Conservation (phyloP, 345 rosid genomes). For the Dovyalis caffra region DNA sequence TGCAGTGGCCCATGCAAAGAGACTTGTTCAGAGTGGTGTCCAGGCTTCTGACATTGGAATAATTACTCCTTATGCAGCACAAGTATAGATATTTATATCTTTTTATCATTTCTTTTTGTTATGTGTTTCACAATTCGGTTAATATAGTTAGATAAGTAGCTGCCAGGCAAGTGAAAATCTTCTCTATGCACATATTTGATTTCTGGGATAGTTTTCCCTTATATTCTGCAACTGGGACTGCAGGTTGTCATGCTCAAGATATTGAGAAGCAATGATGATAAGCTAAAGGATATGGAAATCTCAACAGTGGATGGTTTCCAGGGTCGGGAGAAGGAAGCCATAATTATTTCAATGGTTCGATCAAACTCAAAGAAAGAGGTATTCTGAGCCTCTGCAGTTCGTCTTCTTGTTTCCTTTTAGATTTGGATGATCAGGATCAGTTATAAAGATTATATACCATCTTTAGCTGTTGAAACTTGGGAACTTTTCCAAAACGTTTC, state of each 20-base stretch:
- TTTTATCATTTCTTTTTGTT: neutral
- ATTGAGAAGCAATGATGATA: constrained; percentile 63
- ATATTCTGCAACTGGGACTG: constrained; percentile 12
- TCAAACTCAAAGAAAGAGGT: constrained; percentile 91
- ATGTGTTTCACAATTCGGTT: constrained; percentile 1
- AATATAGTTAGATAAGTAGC: neutral
- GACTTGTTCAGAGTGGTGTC: constrained; percentile 72
- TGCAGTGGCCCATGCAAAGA: constrained; percentile 84
- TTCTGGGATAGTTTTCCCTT: constrained; percentile 11
- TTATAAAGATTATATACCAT: neutral
- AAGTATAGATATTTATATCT: constrained; percentile 36
- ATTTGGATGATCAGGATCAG: neutral
- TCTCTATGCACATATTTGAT: neutral
- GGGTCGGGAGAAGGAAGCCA: constrained; percentile 96
- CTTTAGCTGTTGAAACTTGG: constrained; percentile 3
- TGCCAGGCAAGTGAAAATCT: neutral
- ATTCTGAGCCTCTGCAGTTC: constrained; percentile 6
- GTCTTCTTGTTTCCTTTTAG: neutral
- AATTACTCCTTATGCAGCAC: constrained; percentile 96
- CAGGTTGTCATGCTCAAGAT: constrained; percentile 77
- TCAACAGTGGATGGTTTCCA: constrained; percentile 98
- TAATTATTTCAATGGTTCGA: constrained; percentile 93
- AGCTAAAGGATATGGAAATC: constrained; percentile 77
- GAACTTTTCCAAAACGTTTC: constrained; percentile 16
- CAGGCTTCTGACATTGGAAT: constrained; percentile 82